Percentiles rank a stretch among this genome's conserved stretches.
Evolutionary conservation across 306 rosid genomes (phyloP).

Genomic region (Glycine soja): DNA sequence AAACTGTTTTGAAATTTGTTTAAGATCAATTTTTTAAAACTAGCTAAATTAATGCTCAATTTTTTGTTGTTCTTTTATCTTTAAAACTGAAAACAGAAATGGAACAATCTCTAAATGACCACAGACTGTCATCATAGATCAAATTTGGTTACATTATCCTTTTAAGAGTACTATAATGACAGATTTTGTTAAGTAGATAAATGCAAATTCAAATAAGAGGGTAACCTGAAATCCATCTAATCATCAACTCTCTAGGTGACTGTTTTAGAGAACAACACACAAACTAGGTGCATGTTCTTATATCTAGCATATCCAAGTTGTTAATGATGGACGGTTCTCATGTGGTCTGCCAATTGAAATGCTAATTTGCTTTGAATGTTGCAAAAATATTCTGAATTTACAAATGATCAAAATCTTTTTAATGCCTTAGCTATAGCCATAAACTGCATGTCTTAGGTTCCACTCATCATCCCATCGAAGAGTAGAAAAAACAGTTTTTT

Average conservation of each 20-base stretch:
- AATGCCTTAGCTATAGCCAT: conserved; percentile 24
- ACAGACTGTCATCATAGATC: conserved; percentile 29
- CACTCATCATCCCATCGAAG: conserved; percentile 17
- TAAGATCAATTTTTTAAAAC: too few relatives aligned
- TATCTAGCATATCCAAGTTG: conserved; percentile 30
- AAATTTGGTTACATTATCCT: conserved; percentile 17
- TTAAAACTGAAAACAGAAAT: neutral
- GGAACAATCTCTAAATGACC: conserved; percentile 11
- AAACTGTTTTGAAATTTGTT: too few relatives aligned
- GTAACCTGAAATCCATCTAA: conserved; percentile 19
- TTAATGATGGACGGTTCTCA: conserved; percentile 16
- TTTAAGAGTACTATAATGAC: neutral
- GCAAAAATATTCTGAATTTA: neutral
- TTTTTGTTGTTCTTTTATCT: neutral
- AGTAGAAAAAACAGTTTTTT: conserved; percentile 30
- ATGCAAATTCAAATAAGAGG: neutral
- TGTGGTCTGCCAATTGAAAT: conserved; percentile 28
- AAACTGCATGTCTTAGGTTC: conserved; percentile 22
- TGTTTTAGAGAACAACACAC: conserved; percentile 35
- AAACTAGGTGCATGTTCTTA: neutral
- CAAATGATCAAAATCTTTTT: conserved; percentile 2
- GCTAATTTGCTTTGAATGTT: neutral
- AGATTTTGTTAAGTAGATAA: conserved; percentile 13
- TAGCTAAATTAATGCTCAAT: neutral
- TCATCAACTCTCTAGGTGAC: conserved; percentile 27